phyloP scores from a whole-genome alignment of 495 filamentous ascomycete genomes.

The Xylaria longipes region DNA sequence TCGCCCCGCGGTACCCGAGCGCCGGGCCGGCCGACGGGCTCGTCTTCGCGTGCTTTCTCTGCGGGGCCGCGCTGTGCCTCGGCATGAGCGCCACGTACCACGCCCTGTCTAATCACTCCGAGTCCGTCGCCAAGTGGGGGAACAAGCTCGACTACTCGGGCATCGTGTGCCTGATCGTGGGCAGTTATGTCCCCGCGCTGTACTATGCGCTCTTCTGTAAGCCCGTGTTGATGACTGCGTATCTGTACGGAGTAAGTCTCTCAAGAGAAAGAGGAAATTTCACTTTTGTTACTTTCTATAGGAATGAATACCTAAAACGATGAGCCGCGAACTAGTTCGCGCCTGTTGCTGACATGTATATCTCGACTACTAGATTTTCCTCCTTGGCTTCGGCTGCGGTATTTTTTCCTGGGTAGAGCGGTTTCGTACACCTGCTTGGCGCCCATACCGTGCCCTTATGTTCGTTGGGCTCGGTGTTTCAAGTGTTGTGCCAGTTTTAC shows the following conservation, averaged over 20 bases:
- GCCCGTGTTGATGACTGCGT: constrained; percentile 64
- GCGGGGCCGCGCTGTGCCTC: constrained; percentile 75
- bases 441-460: constrained; percentile 81
- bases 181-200: constrained; percentile 83
- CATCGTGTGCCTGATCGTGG: constrained; percentile 87
- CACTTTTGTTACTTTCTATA: background rate
- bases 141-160: constrained; percentile 85
- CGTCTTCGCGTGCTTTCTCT: constrained; percentile 81
- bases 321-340: background rate
- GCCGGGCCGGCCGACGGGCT: constrained; percentile 66
- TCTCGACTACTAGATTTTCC: constrained; percentile 64
- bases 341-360: background rate
- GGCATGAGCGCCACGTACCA: constrained; percentile 82
- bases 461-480: constrained; percentile 89
- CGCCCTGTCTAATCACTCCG: constrained; percentile 51
- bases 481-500: constrained; percentile 75
- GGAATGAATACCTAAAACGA: background rate
- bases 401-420: constrained; percentile 75
- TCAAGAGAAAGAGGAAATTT: background rate
- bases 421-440: constrained; percentile 73
- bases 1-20: constrained; percentile 70
- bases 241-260: constrained; percentile 72
- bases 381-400: constrained; percentile 76
- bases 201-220: constrained; percentile 86
- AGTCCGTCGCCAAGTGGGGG: constrained; percentile 51